Percentiles rank a stretch among this genome's conserved stretches.
These are phyloP conservation scores for Cryomyces antarcticus DNA, from an alignment of 495 filamentous ascomycete genomes.

Conservation along the genomic window DNA sequence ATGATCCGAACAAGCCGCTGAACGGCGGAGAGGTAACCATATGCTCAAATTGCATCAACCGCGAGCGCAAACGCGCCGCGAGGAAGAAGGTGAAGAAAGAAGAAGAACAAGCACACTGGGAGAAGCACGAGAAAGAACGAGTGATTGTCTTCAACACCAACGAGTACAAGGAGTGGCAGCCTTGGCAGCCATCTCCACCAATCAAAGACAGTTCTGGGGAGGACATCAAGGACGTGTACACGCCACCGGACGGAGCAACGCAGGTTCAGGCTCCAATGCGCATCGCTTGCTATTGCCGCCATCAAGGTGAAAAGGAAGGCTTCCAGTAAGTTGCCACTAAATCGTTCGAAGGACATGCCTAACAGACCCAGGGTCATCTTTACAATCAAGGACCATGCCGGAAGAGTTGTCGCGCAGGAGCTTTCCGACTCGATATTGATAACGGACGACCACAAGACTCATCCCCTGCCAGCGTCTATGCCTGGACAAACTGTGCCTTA, in stretches of 20 bases:
- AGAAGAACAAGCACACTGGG: slow-evolving; percentile 68
- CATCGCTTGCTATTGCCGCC: slow-evolving; percentile 93
- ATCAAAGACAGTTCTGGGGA: slow-evolving; percentile 14
- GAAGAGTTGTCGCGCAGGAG: slow-evolving; percentile 59
- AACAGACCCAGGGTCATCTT: slow-evolving; percentile 48
- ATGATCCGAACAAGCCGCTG: slow-evolving; percentile 46
- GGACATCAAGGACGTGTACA: neutral
- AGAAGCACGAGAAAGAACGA: slow-evolving; percentile 51
- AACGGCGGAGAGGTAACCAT: slow-evolving; percentile 79
- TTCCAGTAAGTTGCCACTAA: slow-evolving; percentile 36
- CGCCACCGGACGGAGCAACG: slow-evolving; percentile 38
- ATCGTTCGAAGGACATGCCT: too few species aligned
- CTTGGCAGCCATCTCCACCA: slow-evolving; percentile 20
- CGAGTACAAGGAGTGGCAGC: slow-evolving; percentile 73
- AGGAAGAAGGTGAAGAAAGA: slow-evolving; percentile 78
- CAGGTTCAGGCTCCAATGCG: slow-evolving; percentile 75
- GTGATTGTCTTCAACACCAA: slow-evolving; percentile 85
- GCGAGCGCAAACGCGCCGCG: slow-evolving; percentile 70
- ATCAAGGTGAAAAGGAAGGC: slow-evolving; percentile 77
- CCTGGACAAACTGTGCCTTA: neutral
- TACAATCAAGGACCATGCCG: slow-evolving; percentile 63
- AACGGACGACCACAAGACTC: slow-evolving; percentile 91
- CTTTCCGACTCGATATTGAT: slow-evolving; percentile 80
- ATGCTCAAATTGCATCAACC: slow-evolving; percentile 59
- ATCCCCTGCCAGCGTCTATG: slow-evolving; percentile 11